Percentiles rank a stretch among this genome's conserved stretches.
Conservation (phyloP, 2,329 filamentous ascomycete genomes). For the Talaromyces pinophilus region DNA sequence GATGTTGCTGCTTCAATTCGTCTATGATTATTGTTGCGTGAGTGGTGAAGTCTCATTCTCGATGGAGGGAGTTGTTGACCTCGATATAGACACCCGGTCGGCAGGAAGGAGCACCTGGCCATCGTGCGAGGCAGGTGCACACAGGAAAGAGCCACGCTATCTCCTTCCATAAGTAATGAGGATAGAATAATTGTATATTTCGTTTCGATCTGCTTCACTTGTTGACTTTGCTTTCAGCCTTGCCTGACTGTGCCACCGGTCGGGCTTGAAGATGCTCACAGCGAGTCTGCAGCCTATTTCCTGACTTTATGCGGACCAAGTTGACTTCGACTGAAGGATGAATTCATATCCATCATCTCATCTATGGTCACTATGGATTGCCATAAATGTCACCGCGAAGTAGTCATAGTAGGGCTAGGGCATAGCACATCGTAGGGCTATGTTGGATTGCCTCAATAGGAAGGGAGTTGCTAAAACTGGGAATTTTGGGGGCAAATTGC, state of each 20-base stretch:
- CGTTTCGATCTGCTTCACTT: not conserved
- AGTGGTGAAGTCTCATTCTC: not conserved
- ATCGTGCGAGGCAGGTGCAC: not conserved
- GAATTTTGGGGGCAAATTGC: not conserved
- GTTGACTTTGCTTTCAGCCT: not conserved
- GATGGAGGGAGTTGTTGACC: not conserved
- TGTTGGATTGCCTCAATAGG: constrained; percentile 3
- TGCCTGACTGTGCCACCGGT: not conserved
- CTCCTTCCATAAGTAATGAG: not conserved
- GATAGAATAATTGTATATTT: not conserved
- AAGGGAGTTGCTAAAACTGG: not conserved
- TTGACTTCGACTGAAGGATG: not conserved
- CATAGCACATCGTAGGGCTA: not conserved
- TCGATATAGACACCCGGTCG: not conserved
- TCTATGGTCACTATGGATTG: too few species aligned
- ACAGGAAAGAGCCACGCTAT: constrained; percentile 3
- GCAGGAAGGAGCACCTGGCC: not conserved
- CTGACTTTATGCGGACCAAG: not conserved
- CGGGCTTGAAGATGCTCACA: not conserved
- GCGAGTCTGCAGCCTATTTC: not conserved
- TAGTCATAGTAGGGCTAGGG: not conserved
- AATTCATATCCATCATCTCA: not conserved
- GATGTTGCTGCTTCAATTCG: not conserved
- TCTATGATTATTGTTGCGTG: not conserved
- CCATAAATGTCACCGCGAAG: not conserved